A percentile compares a stretch with the other conserved stretches of the same genome.
phyloP scores from a whole-genome alignment of 495 filamentous ascomycete genomes.

The Podospora pseudoanserina region DNA sequence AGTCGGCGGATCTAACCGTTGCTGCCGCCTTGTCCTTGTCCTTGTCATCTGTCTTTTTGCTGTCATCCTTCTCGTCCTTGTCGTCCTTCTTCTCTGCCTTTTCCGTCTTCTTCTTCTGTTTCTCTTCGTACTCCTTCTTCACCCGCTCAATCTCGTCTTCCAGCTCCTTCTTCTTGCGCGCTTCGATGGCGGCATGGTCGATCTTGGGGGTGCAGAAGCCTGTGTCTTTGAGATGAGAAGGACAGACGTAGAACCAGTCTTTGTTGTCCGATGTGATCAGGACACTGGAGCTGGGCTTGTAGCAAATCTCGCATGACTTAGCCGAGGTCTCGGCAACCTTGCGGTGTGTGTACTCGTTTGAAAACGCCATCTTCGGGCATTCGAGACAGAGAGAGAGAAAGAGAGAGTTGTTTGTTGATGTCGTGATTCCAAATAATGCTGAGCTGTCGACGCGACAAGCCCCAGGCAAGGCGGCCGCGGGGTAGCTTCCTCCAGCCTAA shows the following conservation, averaged over 20 bases:
- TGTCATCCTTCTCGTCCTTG: constrained; percentile 41
- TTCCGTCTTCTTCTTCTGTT: constrained; percentile 58
- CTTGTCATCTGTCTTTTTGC: constrained; percentile 47
- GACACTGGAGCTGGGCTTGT: constrained; percentile 80
- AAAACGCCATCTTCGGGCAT: constrained; percentile 47
- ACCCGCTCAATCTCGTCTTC: constrained; percentile 69
- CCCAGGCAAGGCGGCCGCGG: neutral
- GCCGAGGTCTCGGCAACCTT: constrained; percentile 78
- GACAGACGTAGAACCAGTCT: constrained; percentile 95
- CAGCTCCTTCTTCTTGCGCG: constrained; percentile 63
- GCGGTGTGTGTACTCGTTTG: constrained; percentile 82
- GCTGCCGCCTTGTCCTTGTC: constrained; percentile 49
- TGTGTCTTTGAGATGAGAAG: constrained; percentile 76
- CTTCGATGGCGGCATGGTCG: constrained; percentile 68
- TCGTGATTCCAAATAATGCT: neutral
- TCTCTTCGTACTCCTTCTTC: constrained; percentile 76
- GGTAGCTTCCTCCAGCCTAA: neutral
- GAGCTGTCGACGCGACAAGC: neutral
- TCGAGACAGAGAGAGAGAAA: too few relatives aligned
- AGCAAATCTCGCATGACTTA: constrained; percentile 87
- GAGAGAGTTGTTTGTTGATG: neutral
- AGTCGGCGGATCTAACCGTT: neutral
- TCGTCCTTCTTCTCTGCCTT: constrained; percentile 50
- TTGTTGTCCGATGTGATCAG: constrained; percentile 88
- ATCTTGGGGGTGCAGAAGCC: constrained; percentile 78